phyloP scores from a whole-genome alignment of 2,329 filamentous ascomycete species.

The Dactylellina parvicollis region DNA sequence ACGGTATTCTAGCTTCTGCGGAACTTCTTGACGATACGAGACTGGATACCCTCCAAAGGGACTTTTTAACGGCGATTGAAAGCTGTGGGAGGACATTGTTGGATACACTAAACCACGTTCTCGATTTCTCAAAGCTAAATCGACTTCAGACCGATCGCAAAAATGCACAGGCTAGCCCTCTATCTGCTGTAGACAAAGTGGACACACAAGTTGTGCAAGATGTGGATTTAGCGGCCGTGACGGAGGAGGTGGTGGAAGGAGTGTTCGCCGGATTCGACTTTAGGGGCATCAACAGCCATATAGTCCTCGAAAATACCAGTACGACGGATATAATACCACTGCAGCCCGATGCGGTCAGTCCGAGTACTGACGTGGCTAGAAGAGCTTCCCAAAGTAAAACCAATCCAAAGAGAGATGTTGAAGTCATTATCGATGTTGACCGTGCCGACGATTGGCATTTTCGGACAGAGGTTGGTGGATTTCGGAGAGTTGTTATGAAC shows the following conservation, averaged over 20 bases:
- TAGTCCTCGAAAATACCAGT: conserved; percentile 21
- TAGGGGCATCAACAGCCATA: conserved; percentile 53
- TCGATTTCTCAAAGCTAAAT: conserved; percentile 63
- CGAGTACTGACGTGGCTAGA: conserved; percentile 14
- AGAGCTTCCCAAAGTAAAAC: conserved; percentile 37
- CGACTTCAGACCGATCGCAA: conserved; percentile 38
- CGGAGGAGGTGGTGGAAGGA: conserved; percentile 65
- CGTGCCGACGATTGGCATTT: conserved; percentile 66
- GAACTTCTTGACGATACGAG: conserved; percentile 68
- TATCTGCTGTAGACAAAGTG: conserved; percentile 33
- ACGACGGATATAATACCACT: conserved; percentile 55
- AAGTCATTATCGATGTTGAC: conserved; percentile 67
- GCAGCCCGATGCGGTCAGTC: conserved; percentile 22
- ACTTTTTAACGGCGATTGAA: conserved; percentile 66
- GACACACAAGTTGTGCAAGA: conserved; percentile 56
- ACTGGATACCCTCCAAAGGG: conserved; percentile 64
- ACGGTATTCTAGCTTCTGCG: conserved; percentile 69
- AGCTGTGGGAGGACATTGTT: conserved; percentile 66
- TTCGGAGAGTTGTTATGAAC: conserved; percentile 71
- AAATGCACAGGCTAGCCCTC: conserved; percentile 10
- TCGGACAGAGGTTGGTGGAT: conserved; percentile 67
- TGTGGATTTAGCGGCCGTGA: conserved; percentile 62
- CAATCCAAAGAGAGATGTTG: conserved; percentile 60
- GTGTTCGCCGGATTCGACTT: conserved; percentile 65
- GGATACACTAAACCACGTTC: conserved; percentile 67